Base-by-base conservation (phyloP, 495 filamentous ascomycete species). In the Parathielavia appendiculata region DNA sequence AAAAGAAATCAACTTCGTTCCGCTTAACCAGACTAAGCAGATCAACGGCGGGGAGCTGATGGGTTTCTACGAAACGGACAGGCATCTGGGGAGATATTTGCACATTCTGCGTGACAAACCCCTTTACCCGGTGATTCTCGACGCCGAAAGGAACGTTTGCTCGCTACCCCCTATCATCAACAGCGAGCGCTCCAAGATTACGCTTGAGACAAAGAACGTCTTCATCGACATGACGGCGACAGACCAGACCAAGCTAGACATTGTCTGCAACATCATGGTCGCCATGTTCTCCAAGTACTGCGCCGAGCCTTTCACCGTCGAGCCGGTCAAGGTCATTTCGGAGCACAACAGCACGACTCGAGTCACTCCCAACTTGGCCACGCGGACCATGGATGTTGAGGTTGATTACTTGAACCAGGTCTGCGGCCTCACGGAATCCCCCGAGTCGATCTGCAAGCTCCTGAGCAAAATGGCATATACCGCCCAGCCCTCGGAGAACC, bases 121-220 rank as follows among this genome's bases (percentile, higher is more conserved):
- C 16, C 87, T 96, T 34, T 99, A 97, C 71, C 93, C 93, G n/a
- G 90, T 96, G 48, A 92, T 99, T 63, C 89, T 90, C 65, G 93
- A 99, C 74, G 82, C 89, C 38, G 88, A 96, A 62, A 78, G 84
- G 36, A 87, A 82, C 34, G 90, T 97, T 48, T 95, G 91, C 76
- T 97, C 92, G 23, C 79, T 99, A 54, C 93, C 93, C 0, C 93
- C 93, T 13, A 96, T 97, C 68, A 99, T 99, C 79, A 99, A 99
- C 74, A 84, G 91, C 60, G 82, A 99, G 66, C 91, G 89, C 74
- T 96, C 91, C 54, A 99, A 97, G 76, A 97, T 99, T 68, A 89
- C 81, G 1, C 75, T 96, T 40, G 76, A 90, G 65, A 97, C 91
- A 48, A 89, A 78, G 63, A 97, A 97, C 71, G 80, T 97, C 67